Base-by-base conservation (phyloP, 495 filamentous ascomycete genomes). In the Chaetomidium leptoderma region DNA sequence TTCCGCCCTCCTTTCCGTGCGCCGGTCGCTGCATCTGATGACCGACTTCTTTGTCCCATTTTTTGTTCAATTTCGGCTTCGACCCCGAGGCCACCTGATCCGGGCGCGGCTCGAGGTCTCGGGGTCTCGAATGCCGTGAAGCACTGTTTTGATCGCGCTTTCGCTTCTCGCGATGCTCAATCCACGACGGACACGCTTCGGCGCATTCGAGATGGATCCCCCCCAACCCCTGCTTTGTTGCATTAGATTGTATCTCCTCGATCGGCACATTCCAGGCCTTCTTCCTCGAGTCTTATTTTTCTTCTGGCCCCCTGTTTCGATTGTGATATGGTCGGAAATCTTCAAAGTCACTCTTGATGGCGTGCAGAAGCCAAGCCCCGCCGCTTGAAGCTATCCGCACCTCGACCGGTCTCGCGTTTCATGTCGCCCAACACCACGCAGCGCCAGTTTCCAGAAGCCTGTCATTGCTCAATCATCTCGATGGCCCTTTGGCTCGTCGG, bases 331-430 rank as follows among this genome's bases (percentile, higher is more conserved):
- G 11, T 44, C 43, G 17, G 7, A 44, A 26, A 23, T 42, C 21
- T 59, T 43, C 49, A 47, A 63, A 65, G 59, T 64, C 70, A 69
- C 63, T 59, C 32, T 45, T 57, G 59, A 55, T 69, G 55, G 47
- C 46, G 48, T 19, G 48, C 36, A 16, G 30, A 39, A 16, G 39
- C 29, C 21, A 8, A 39, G 40, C 27, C 10, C 24, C n/a, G 26
- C n/a, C n/a, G 27, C 14, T 59, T 73, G 74, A 76, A 74, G 74
- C 74, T 71, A 77, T 77, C 72, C 66, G 60, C 74, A 70, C 39
- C 44, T 50, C 26, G 3, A 49, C 57, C 39, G 55, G 47, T 55
- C 55, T 61, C 32, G 53, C 53, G 45, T 54, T 59, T 51, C 29
- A 46, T 39, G 37, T n/a, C 19, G 33, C 19, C 36, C 55, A 58